A percentile compares a stretch with the other conserved stretches of the same genome.
Conservation (phyloP, 345 rosid genomes). For the Salix purpurea region DNA sequence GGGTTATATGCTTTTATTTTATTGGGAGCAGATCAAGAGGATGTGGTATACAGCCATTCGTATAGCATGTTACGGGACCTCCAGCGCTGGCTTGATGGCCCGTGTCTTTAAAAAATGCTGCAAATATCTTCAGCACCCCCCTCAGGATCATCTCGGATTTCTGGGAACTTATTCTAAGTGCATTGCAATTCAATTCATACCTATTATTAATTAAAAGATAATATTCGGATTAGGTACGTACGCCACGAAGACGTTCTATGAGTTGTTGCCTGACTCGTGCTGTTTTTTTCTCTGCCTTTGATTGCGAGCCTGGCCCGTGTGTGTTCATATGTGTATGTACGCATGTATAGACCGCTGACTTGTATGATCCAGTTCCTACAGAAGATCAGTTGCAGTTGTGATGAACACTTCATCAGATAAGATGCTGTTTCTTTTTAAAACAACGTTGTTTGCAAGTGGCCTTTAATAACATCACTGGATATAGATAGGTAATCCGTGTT, state of each 20-base stretch:
- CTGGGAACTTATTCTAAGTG: not conserved
- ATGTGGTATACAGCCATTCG: not conserved
- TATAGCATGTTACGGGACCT: not conserved
- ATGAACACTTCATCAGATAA: not conserved
- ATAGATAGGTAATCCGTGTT: too few species aligned
- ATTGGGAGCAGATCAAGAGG: not conserved
- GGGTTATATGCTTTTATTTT: not conserved
- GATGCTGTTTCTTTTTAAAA: not conserved
- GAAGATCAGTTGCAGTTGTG: not conserved
- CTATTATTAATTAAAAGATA: too few species aligned
- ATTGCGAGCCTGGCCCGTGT: not conserved
- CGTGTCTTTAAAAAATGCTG: not conserved
- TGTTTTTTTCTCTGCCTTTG: too few species aligned
- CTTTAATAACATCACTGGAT: not conserved
- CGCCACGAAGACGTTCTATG: not conserved
- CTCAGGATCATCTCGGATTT: not conserved
- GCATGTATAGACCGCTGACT: not conserved
- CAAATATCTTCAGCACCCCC: too few species aligned
- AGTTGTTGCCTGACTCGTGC: too few species aligned
- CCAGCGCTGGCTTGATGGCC: not conserved
- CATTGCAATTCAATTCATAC: not conserved
- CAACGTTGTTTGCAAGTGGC: not conserved
- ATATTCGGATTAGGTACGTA: not conserved
- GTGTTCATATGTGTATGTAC: accelerated
- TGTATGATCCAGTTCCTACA: not conserved